Evolutionary conservation across 176 grass and related monocot genomes (phyloP).

Genomic region (Elymus sibiricus): DNA sequence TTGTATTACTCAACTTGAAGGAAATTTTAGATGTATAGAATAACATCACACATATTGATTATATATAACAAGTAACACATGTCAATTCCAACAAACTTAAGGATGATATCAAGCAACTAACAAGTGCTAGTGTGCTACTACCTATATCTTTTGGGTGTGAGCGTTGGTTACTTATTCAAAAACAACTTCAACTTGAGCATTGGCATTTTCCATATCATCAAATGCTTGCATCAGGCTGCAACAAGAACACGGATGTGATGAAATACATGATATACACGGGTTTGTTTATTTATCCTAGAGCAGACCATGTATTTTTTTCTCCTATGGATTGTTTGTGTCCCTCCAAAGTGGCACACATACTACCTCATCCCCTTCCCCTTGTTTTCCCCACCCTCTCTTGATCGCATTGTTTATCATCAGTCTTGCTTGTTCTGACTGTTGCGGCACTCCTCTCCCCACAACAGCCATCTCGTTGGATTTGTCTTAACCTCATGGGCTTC

Average conservation of each 20-base stretch:
- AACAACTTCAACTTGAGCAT: slow-evolving; percentile 77
- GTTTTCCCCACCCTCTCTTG: no score
- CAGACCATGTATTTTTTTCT: no score
- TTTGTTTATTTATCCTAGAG: no score
- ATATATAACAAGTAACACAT: not conserved
- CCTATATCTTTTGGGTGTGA: slow-evolving; percentile 92
- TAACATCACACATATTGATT: not conserved
- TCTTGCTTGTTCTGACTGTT: no score
- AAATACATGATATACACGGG: slow-evolving; percentile 1
- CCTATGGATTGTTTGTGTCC: no score
- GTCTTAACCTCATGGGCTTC: no score
- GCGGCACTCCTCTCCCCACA: no score
- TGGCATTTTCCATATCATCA: slow-evolving; percentile 96
- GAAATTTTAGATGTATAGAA: not conserved
- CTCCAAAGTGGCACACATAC: no score
- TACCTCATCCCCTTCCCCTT: no score
- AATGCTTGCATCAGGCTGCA: slow-evolving; percentile 83
- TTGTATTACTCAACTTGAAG: not conserved
- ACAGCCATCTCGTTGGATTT: no score
- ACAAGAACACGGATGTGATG: slow-evolving; percentile 7
- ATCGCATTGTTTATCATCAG: no score
- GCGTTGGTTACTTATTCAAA: slow-evolving; percentile 90
- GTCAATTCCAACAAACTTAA: not conserved
- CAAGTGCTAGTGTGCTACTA: slow-evolving; percentile 10
- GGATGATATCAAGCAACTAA: not conserved